phyloP scores from a whole-genome alignment of 345 rosid species.

The Raphanus raphanistrum region DNA sequence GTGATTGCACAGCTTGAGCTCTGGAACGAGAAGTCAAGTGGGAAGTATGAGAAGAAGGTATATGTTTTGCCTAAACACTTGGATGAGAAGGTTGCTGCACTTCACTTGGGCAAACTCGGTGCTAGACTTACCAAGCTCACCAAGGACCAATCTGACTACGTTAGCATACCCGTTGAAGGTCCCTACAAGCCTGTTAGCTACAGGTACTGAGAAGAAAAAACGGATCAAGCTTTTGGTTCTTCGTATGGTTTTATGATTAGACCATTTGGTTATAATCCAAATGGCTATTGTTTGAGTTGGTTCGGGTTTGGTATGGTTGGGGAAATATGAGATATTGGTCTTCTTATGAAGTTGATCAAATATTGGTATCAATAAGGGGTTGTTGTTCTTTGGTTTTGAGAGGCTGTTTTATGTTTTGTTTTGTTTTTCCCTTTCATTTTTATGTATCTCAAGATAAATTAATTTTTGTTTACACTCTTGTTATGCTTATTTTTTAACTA shows the following conservation, averaged over 20 bases:
- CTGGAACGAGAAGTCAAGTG: conserved; percentile 53
- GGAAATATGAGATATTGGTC: conserved; percentile 34
- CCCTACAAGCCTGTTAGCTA: conserved; percentile 71
- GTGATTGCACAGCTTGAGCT: conserved; percentile 72
- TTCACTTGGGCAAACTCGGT: conserved; percentile 70
- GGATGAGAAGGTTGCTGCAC: conserved; percentile 71
- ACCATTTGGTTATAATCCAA: conserved; percentile 7
- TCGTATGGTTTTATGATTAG: conserved; percentile 14
- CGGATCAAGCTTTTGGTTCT: neutral
- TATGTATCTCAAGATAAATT: conserved; percentile 20
- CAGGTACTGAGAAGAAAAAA: conserved; percentile 46
- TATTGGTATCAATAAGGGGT: conserved; percentile 34
- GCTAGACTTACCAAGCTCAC: conserved; percentile 69
- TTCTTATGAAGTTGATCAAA: conserved; percentile 26
- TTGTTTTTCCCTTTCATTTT: neutral
- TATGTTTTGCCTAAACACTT: conserved; percentile 72
- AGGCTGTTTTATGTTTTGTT: conserved; percentile 6
- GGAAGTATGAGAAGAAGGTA: conserved; percentile 39
- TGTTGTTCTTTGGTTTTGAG: conserved; percentile 18
- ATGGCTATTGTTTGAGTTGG: conserved; percentile 31
- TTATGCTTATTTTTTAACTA: neutral
- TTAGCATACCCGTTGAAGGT: conserved; percentile 62
- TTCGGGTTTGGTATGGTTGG: conserved; percentile 13
- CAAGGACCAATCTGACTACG: conserved; percentile 69
- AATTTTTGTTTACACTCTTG: neutral